Conservation (phyloP, 768 basidiomycete species). For the Candolleomyces eurysporus region DNA sequence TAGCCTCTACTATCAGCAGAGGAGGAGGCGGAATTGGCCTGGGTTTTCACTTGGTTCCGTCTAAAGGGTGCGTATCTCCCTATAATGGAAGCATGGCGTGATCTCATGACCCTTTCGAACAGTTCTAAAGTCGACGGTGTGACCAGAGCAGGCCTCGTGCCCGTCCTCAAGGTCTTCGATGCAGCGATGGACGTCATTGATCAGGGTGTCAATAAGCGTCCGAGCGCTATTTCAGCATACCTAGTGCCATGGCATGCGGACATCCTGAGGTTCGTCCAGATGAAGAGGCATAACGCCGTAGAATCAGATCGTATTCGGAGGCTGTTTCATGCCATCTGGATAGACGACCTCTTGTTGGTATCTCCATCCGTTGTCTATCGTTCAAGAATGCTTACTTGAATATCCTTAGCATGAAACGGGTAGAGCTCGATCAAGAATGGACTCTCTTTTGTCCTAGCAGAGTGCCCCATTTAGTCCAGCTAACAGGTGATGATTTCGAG, state of each 20-base stretch:
- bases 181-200: not conserved
- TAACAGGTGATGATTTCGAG: not conserved
- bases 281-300: not conserved
- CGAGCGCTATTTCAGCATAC: not conserved
- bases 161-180: not conserved
- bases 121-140: not conserved
- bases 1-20: not conserved
- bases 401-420: constrained; percentile 1
- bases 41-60: not conserved
- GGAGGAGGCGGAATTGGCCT: not conserved
- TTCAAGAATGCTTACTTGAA: not conserved
- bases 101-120: not conserved
- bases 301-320: not conserved
- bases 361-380: not conserved
- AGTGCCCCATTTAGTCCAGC: not conserved
- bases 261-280: not conserved
- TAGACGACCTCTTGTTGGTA: constrained; percentile 2
- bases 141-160: not conserved
- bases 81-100: not conserved
- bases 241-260: not conserved
- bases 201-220: not conserved
- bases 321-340: not conserved
- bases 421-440: constrained; percentile 1
- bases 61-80: not conserved
- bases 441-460: constrained; percentile 1